Base-by-base conservation (phyloP, 176 grass and related monocot genomes). In the Musa beccarii region DNA sequence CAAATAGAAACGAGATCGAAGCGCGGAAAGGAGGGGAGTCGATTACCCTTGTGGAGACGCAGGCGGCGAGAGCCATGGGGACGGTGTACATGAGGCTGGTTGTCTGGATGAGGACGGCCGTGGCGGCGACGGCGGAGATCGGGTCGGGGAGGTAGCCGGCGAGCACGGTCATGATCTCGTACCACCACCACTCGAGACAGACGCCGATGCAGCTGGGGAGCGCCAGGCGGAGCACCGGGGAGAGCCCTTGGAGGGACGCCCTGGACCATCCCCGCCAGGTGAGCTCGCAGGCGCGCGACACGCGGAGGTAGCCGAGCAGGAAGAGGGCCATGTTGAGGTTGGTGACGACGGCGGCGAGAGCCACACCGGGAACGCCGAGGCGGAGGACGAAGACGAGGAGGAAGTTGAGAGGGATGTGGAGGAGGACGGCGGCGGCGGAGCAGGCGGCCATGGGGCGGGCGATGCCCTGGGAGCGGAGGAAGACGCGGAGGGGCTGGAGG, bases 111-210 rank as follows among this genome's bases (percentile, higher is more conserved):
- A 98, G 90, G n/a, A 98, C 94, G 3, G 90, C 90, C 10, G 95
- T 90, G 8, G 95, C 95, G 23, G 90, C 95, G 2, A 98, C 95
- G 10, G 95, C 88, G 3, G 88, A 84, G 53, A 90, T 77, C 51
- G 95, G 95, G 73, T 98, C 75, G 0, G 84, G 84, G 69, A 98
- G 82, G 86, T 98, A 98, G 0, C 95, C 95, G 14, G 95, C 86
- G 15, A 98, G 89, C n/a, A 98, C 90, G 13, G 95, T 98, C 80
- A 98, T 79, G 1, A 98, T 92, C 90, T 98, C 95, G 74, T 98
- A 98, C 95, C 95, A 98, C 95, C 95, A 98, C 95, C 95, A 98
- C 81, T 98, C 95, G 77, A 98, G 86, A 81, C 95, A 98, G n/a
- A 98, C 95, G 55, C 95, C 52, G 19, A 82, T 76, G 85, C 95